Evolutionary conservation across 179 eudicot species (phyloP).

Genomic region (Nepenthes alata): DNA sequence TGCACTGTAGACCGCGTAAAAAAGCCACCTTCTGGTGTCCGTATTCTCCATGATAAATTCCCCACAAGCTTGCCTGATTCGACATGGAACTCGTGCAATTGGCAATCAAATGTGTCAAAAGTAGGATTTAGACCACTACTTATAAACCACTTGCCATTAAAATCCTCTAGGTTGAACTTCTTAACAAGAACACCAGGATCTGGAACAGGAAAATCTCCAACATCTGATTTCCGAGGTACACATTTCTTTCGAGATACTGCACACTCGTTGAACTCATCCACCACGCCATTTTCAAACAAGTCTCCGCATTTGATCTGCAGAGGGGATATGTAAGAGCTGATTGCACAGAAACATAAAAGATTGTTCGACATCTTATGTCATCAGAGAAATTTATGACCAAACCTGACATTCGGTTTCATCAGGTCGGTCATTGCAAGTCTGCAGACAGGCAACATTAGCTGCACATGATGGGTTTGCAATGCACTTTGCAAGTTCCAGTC

Average conservation of each 20-base stretch:
- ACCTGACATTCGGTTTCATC: conserved; percentile 99
- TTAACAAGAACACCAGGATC: conserved; percentile 50
- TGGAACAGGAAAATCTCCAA: conserved; percentile 91
- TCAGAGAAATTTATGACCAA: conserved; percentile 8
- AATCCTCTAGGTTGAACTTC: conserved; percentile 60
- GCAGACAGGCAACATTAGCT: conserved; percentile 91
- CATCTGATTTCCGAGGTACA: conserved; percentile 84
- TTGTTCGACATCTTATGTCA: neutral
- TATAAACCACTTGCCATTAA: conserved; percentile 84
- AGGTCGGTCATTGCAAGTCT: conserved; percentile 90
- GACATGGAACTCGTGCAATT: conserved; percentile 71
- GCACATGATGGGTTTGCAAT: conserved; percentile 95
- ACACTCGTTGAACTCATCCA: conserved; percentile 91
- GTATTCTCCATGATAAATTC: conserved; percentile 69
- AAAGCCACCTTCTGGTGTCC: conserved; percentile 83
- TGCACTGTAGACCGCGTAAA: conserved; percentile 79
- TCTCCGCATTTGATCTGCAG: conserved; percentile 93
- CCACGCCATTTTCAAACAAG: conserved; percentile 81
- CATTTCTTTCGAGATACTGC: conserved; percentile 97
- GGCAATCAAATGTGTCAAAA: conserved; percentile 85
- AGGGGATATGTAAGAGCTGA: conserved; percentile 1
- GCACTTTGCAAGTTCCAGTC: conserved; percentile 93
- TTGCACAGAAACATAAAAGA: neutral
- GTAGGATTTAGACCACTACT: conserved; percentile 87
- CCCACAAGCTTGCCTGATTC: conserved; percentile 77